Conservation (phyloP, 2,329 filamentous ascomycete genomes). For the Elsinoe ampelina region DNA sequence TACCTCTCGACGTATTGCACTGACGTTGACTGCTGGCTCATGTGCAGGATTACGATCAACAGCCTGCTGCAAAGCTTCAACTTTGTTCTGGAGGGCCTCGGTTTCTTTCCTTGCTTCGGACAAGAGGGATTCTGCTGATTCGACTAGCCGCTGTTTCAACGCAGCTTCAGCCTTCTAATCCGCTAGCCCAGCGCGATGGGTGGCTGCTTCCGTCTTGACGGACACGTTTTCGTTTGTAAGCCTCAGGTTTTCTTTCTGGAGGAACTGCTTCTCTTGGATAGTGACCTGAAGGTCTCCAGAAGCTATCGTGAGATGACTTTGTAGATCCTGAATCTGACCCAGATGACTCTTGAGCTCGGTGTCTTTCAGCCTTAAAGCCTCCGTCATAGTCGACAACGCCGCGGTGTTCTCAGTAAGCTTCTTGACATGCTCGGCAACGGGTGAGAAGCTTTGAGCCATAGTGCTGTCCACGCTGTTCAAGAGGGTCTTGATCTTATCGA, state of each 20-base stretch:
- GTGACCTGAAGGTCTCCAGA: not conserved
- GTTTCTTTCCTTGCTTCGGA: not conserved
- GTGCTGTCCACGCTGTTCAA: no score
- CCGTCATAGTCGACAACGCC: not conserved
- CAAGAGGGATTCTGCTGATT: not conserved
- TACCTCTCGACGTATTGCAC: not conserved
- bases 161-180: not conserved
- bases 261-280: not conserved
- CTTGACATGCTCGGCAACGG: no score
- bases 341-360: not conserved
- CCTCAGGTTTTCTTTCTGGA: not conserved
- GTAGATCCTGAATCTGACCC: not conserved
- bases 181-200: not conserved
- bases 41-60: not conserved
- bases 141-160: not conserved
- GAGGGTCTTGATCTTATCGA: no score
- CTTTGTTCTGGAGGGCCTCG: not conserved
- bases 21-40: not conserved
- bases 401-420: not conserved
- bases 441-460: no score
- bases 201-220: not conserved
- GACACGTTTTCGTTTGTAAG: not conserved
- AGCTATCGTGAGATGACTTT: not conserved
- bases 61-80: not conserved
- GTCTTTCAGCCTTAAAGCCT: not conserved